phyloP scores from a whole-genome alignment of 1,284 basidiomycete species.

The Leucoagaricus sp. region DNA sequence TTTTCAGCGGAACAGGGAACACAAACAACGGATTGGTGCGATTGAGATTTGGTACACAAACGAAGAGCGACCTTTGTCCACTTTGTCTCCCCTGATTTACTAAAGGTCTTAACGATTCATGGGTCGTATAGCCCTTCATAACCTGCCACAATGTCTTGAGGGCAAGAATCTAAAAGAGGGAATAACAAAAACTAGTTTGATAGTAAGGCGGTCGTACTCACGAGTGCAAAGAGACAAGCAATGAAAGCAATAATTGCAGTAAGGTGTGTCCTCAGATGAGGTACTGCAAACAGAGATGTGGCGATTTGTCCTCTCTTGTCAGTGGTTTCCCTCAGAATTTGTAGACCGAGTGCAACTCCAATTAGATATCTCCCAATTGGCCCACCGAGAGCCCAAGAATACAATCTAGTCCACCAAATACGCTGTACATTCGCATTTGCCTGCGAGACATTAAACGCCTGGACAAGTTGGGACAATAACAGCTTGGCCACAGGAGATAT shows the following conservation, averaged over 20 bases:
- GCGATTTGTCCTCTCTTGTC: conserved; percentile 16
- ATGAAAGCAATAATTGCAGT: conserved; percentile 31
- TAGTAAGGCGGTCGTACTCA: conserved; percentile 25
- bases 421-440: conserved; percentile 33
- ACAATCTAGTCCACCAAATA: conserved; percentile 52
- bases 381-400: conserved; percentile 52
- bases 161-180: conserved; percentile 19
- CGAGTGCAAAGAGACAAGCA: conserved; percentile 42
- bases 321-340: conserved; percentile 26
- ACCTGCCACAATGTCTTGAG: conserved; percentile 18
- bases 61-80: neutral
- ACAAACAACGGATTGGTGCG: neutral
- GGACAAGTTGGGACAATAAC: conserved; percentile 33
- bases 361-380: conserved; percentile 48
- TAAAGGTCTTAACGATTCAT: conserved; percentile 18
- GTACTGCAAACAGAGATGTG: conserved; percentile 36
- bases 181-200: neutral
- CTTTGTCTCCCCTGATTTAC: neutral
- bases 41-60: conserved; percentile 10
- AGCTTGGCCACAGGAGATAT: conserved; percentile 34
- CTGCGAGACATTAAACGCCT: conserved; percentile 37
- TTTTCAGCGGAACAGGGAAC: conserved; percentile 24
- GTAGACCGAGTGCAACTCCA: conserved; percentile 44
- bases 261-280: conserved; percentile 37
- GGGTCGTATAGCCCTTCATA: conserved; percentile 22